Evolutionary conservation across 2,329 filamentous ascomycete genomes (phyloP).

Genomic region (Sclerotinia spermophila): DNA sequence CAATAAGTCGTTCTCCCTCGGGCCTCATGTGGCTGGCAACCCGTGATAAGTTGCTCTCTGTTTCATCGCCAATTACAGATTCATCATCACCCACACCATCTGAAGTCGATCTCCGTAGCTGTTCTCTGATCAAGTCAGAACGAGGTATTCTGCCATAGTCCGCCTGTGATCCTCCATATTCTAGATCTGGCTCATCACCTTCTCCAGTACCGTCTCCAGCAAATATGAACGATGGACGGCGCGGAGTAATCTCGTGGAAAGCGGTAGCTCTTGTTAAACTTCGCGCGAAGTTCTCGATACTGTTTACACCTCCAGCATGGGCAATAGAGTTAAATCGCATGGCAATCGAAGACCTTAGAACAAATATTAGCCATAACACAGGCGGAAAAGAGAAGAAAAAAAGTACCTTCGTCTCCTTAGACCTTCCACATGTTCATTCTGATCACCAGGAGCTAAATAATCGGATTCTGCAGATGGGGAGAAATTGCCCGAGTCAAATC

Average conservation of each 20-base stretch:
- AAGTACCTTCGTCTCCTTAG: conserved; percentile 34
- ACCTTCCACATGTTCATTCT: conserved; percentile 12
- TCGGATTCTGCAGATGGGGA: conserved; percentile 11
- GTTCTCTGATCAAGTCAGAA: conserved; percentile 47
- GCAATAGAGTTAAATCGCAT: conserved; percentile 54
- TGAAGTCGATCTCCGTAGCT: conserved; percentile 44
- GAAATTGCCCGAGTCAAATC: conserved; percentile 28
- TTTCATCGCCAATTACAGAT: conserved; percentile 19
- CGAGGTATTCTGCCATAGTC: conserved; percentile 29
- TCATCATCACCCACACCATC: conserved; percentile 35
- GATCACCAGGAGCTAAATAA: background rate
- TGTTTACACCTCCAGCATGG: conserved; percentile 87
- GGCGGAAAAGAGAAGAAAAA: background rate
- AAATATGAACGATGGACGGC: conserved; percentile 69
- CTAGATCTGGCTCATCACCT: conserved; percentile 26
- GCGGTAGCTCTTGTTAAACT: conserved; percentile 89
- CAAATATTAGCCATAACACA: background rate
- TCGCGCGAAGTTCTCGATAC: conserved; percentile 86
- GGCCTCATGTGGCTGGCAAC: conserved; percentile 42
- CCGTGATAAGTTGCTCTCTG: conserved; percentile 25
- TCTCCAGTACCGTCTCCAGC: conserved; percentile 45
- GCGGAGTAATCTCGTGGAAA: conserved; percentile 83
- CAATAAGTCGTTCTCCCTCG: conserved; percentile 22
- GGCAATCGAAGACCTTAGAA: conserved; percentile 54
- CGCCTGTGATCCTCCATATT: conserved; percentile 31